A percentile compares a stretch with the other conserved stretches of the same genome.
phyloP scores from a whole-genome alignment of 805 yeast species.

The Saccharomycopsis amapae region DNA sequence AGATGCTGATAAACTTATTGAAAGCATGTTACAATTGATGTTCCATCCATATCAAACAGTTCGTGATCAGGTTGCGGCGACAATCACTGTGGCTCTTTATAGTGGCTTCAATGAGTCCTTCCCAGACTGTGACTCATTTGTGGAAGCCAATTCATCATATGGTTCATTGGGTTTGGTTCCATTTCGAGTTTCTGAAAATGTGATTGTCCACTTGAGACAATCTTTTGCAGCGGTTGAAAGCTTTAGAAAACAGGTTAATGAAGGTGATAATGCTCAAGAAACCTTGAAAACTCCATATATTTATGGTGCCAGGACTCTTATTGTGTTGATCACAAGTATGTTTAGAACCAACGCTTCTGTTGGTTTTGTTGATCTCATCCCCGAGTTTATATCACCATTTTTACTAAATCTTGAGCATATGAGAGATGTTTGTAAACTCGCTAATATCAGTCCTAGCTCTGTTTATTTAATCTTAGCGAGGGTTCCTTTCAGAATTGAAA shows the following conservation, averaged over 20 bases:
- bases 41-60: slow-evolving; percentile 69
- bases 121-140: slow-evolving; percentile 33
- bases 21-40: slow-evolving; percentile 39
- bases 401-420: slow-evolving; percentile 54
- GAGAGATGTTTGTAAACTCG: slow-evolving; percentile 76
- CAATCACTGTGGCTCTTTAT: slow-evolving; percentile 37
- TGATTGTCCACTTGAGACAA: slow-evolving; percentile 33
- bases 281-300: slow-evolving; percentile 53
- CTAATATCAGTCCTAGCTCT: slow-evolving; percentile 47
- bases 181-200: slow-evolving; percentile 28
- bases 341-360: slow-evolving; percentile 38
- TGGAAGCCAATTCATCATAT: slow-evolving; percentile 30
- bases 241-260: slow-evolving; percentile 29
- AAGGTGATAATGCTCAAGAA: slow-evolving; percentile 43
- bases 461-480: slow-evolving; percentile 41
- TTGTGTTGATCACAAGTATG: slow-evolving; percentile 50
- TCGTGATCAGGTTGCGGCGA: slow-evolving; percentile 57
- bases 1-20: slow-evolving; percentile 37
- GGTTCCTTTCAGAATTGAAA: slow-evolving; percentile 36
- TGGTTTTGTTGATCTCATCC: slow-evolving; percentile 45
- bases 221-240: slow-evolving; percentile 40
- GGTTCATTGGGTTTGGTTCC: slow-evolving; percentile 32
- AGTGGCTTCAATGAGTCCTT: slow-evolving; percentile 38
- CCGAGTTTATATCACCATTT: slow-evolving; percentile 58
- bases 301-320: slow-evolving; percentile 56